Evolutionary conservation across 805 yeast genomes (phyloP), one percentile per base, ranked within the genome.

Genomic region (Schwanniomyces vanrijiae): DNA sequence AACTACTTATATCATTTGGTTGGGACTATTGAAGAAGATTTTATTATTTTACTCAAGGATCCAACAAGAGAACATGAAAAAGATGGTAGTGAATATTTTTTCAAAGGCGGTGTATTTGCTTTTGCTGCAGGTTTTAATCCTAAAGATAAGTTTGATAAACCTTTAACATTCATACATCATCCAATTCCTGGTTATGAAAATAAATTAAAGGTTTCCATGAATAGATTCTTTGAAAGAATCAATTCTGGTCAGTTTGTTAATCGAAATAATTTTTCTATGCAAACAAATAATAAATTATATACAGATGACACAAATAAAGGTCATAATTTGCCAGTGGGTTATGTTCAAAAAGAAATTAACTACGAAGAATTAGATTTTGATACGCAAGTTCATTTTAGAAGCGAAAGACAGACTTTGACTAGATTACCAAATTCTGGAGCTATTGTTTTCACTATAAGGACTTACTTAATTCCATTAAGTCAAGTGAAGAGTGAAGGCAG

Each of bases 51-150:
- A 39, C 46, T 66, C 47, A 69, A 68, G 43, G 76, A 71, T 41
- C 67, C 68, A 0, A 21, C 59, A 3, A 49, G 59, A 25, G 54
- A 52, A 20, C 43, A 63, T 33, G 69, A 64, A 41, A 51, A 55
- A 5, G 61, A 64, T 37, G 73, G 72, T 0, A 54, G 60, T 2
- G 78, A 73, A 52, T 71, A 71, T 52, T 66, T 52, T 49, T 71
- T 71, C 64, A 73, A 72, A 50, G 77, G 66, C 1, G 77, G 77
- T 0, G 59, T 73, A 1, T 73, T 72, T 60, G 77, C 73, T 5
- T 73, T 73, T 59, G 76, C 78, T 1, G 75, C 75, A 19, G 78
- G 78, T 0, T 73, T 73, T 45, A 61, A 70, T 44, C 78, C 78
- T 1, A 28, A 25, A 10, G 70, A 68, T 40, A 58, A 71, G 14